Evolutionary conservation across 2,329 filamentous ascomycete species (phyloP).

Genomic region (Colletotrichum liriopes): DNA sequence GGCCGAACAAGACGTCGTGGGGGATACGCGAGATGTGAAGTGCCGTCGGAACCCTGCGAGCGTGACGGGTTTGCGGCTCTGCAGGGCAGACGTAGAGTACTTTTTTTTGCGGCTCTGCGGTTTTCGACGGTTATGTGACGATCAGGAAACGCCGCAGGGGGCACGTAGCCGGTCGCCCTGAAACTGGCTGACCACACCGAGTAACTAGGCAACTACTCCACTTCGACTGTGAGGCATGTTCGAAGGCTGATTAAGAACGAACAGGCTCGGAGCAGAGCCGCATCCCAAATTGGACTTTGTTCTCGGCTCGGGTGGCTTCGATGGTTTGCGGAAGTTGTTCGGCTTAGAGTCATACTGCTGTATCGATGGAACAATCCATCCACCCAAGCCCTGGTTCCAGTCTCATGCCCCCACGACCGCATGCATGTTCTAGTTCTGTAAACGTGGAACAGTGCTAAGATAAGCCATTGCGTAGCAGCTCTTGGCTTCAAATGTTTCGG

Average conservation of each 20-base stretch:
- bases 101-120: conserved; percentile 23
- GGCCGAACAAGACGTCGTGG: conserved; percentile 10
- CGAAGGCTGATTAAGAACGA: neutral
- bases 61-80: conserved; percentile 20
- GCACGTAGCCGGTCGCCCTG: neutral
- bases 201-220: conserved; percentile 15
- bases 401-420: neutral
- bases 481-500: neutral
- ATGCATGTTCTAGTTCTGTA: neutral
- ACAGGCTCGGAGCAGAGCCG: conserved; percentile 9
- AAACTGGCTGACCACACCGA: neutral
- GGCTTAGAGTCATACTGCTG: conserved; percentile 4
- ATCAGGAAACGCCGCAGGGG: neutral
- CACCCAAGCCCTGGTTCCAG: neutral
- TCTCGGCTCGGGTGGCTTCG: neutral
- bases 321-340: neutral
- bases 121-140: conserved; percentile 9
- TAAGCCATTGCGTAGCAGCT: too few species aligned
- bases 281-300: neutral
- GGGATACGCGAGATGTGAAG: neutral
- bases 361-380: conserved; percentile 1
- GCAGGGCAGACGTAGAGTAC: neutral
- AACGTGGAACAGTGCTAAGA: neutral
- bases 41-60: neutral
- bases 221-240: conserved; percentile 2